Percentiles rank a stretch among this genome's conserved stretches.
These are phyloP conservation scores for Capsicum rhomboideum DNA, from an alignment of 257 asterid species.

Conservation along the genomic window DNA sequence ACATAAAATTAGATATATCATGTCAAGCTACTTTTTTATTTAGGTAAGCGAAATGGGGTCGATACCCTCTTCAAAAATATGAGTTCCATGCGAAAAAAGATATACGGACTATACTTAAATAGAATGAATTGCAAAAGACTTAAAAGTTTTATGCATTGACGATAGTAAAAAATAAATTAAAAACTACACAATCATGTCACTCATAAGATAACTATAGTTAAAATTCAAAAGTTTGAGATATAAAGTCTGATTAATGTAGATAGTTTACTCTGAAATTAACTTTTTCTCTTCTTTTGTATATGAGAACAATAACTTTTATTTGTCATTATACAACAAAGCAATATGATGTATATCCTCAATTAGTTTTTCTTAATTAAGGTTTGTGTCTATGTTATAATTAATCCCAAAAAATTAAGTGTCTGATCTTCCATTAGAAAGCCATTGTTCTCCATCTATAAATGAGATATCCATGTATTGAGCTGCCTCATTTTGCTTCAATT, in stretches of 20 bases:
- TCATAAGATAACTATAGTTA: neutral
- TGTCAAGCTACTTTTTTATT: neutral
- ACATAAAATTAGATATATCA: too few species aligned
- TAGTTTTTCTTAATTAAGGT: neutral
- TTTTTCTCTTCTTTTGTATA: neutral
- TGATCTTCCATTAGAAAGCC: slow-evolving; percentile 34
- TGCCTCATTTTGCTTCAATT: slow-evolving; percentile 52
- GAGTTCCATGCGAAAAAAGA: too few species aligned
- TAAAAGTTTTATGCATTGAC: neutral
- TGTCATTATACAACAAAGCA: neutral
- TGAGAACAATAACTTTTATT: neutral
- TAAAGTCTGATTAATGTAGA: neutral
- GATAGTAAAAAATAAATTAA: too few species aligned
- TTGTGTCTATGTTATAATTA: neutral
- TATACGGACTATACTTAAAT: too few species aligned
- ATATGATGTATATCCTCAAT: neutral
- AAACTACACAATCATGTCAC: neutral
- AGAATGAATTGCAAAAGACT: neutral
- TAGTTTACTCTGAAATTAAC: neutral
- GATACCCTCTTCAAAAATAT: too few species aligned
- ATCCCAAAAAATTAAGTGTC: neutral
- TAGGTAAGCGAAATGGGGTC: too few species aligned
- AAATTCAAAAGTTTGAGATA: neutral
- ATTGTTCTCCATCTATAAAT: slow-evolving; percentile 60
- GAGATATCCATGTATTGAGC: slow-evolving; percentile 43